Base-by-base conservation (phyloP, 2,329 filamentous ascomycete genomes). In the Septoria petroselini region DNA sequence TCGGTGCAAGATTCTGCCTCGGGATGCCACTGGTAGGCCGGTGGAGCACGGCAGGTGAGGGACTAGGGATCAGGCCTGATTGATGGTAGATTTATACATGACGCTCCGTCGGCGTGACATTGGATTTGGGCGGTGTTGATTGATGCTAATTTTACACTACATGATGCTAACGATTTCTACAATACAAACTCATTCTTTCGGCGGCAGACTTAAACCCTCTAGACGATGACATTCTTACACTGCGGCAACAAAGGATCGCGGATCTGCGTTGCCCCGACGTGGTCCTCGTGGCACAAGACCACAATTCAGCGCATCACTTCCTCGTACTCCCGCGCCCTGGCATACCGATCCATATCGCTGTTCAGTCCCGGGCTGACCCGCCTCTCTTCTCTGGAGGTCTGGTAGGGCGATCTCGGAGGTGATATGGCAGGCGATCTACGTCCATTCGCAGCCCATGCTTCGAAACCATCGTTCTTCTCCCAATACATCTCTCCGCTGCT, bases 1-100 rank as follows among this genome's bases (percentile, higher is more conserved):
- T 43, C 59, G 61, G 42, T 74, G 71, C 44, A 54, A 52, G 4
- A 54, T 62, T 23, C 44, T 45, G 31, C 45, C 51, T 14, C 15
- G 40, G 2, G 42, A 49, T 8, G 30, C 45, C n/a, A 41, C 45
- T 25, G 40, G 46, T 11, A 41, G 46, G 18, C 19, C 38, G 3
- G 31, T 35, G 2, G 46, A 48, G 38, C 46, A 48, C 35, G 46
- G 46, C 4, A 48, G 34, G 35, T 42, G 46, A 48, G 6, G 7
- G 7, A 4, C n/a, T 4, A 12, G 30, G 6, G n/a, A n/a, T 33
- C 5, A 33, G 30, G 11, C 30, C 11, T 4, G 30, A 33, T 5
- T 15, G 27, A 30, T 12, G 30, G 6, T 33, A 33, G 30, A 33
- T 12, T n/a, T 33, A 15, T 33, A 33, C 14, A 37, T 37, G 18